phyloP scores from a whole-genome alignment of 805 yeast species.

The Saccharomycopsis synnaedendra region DNA sequence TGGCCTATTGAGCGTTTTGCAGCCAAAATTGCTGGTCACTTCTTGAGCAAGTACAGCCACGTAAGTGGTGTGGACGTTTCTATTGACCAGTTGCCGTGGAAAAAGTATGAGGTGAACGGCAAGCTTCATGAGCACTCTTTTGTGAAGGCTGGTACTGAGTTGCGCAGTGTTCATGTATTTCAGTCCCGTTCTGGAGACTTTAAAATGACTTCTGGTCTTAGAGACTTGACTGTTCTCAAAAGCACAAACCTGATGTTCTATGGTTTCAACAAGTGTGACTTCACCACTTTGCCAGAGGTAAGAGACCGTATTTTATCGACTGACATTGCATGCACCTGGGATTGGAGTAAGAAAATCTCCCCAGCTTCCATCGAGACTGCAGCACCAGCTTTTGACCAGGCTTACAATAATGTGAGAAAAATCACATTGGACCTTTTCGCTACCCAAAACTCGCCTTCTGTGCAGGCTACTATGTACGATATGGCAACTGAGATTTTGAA shows the following conservation, averaged over 20 bases:
- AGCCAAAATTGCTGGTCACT: conserved; percentile 73
- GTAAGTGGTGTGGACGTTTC: conserved; percentile 59
- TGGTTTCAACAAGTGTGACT: conserved; percentile 78
- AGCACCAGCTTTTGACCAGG: conserved; percentile 42
- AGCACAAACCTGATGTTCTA: conserved; percentile 90
- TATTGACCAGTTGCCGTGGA: conserved; percentile 71
- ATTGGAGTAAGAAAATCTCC: conserved; percentile 39
- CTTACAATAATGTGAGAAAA: conserved; percentile 50
- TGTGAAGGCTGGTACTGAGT: conserved; percentile 74
- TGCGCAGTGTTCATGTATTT: conserved; percentile 49
- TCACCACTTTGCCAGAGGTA: conserved; percentile 78
- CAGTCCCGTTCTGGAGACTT: conserved; percentile 39
- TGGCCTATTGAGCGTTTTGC: conserved; percentile 92
- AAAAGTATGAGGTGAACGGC: conserved; percentile 65
- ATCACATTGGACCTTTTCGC: conserved; percentile 74
- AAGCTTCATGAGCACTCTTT: conserved; percentile 76
- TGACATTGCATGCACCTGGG: conserved; percentile 68
- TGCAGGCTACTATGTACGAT: conserved; percentile 94
- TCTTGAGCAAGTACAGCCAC: conserved; percentile 64
- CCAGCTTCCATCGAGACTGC: conserved; percentile 34
- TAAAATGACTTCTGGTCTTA: conserved; percentile 54
- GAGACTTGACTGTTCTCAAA: conserved; percentile 75
- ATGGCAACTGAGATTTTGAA: conserved; percentile 69
- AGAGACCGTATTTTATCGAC: conserved; percentile 81
- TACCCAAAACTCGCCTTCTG: conserved; percentile 80